Evolutionary conservation across 805 yeast genomes (phyloP).

Genomic region (Suhomyces prunicola): DNA sequence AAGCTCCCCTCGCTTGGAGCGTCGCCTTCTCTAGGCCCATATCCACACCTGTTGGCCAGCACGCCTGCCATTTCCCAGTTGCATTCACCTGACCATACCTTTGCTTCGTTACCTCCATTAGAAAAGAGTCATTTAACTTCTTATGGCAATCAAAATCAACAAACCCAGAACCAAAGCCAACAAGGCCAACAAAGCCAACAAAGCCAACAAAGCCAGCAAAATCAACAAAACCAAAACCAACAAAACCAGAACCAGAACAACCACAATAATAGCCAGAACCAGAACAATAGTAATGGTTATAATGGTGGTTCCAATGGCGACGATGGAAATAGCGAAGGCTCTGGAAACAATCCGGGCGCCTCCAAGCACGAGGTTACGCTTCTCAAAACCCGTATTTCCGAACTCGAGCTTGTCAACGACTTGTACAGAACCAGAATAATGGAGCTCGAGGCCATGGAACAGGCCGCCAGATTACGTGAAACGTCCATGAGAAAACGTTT

Average conservation of each 20-base stretch:
- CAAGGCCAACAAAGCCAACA: too few relatives aligned
- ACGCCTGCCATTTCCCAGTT: conserved; percentile 19
- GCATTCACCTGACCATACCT: conserved; percentile 21
- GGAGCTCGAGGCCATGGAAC: conserved; percentile 74
- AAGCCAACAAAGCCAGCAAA: too few relatives aligned
- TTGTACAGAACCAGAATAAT: conserved; percentile 76
- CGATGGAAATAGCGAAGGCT: conserved; percentile 7
- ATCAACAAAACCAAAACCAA: too few relatives aligned
- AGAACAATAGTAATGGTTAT: not conserved
- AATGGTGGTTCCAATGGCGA: not conserved
- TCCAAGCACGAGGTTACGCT: conserved; percentile 31
- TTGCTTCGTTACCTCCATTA: conserved; percentile 21
- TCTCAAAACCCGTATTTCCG: conserved; percentile 75
- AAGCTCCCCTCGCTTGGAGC: conserved; percentile 35
- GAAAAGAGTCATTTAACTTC: conserved; percentile 7
- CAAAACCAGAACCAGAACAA: not conserved
- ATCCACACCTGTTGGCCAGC: conserved; percentile 10
- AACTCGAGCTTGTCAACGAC: conserved; percentile 87
- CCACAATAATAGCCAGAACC: conserved; percentile 2
- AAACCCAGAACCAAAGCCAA: not conserved
- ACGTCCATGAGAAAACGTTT: conserved; percentile 45
- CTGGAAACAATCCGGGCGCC: not conserved
- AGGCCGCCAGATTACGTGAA: conserved; percentile 52
- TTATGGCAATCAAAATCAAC: not conserved
- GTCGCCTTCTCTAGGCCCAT: conserved; percentile 49